phyloP scores from a whole-genome alignment of 306 rosid species.

The Neltuma alba region DNA sequence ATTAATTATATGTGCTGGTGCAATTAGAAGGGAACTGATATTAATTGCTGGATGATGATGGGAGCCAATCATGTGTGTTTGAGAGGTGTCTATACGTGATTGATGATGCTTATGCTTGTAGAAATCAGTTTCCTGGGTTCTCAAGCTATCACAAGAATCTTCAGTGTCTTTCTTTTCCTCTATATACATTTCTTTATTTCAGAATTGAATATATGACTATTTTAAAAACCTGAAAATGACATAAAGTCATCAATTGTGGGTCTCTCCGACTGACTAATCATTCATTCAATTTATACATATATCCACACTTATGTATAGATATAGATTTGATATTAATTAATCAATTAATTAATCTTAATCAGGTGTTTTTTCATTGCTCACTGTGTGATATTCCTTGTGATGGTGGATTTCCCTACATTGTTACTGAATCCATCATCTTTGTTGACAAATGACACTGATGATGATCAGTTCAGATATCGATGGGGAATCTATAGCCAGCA shows the following conservation, averaged over 20 bases:
- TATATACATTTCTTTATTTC: slow-evolving; percentile 3
- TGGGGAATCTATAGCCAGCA: slow-evolving; percentile 4
- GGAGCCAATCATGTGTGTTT: slow-evolving; percentile 49
- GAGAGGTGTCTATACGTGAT: slow-evolving; percentile 44
- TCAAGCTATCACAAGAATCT: slow-evolving; percentile 82
- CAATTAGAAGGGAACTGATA: background rate
- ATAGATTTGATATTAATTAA: background rate
- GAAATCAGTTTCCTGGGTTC: slow-evolving; percentile 85
- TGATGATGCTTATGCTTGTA: slow-evolving; percentile 79
- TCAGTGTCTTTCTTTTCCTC: slow-evolving; percentile 9
- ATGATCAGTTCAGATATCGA: background rate
- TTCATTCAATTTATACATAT: slow-evolving; percentile 32
- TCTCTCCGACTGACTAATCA: slow-evolving; percentile 35
- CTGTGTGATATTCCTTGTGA: slow-evolving; percentile 42
- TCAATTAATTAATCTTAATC: slow-evolving; percentile 33
- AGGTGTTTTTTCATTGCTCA: slow-evolving; percentile 20
- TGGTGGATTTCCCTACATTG: slow-evolving; percentile 36
- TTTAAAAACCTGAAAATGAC: slow-evolving; percentile 61
- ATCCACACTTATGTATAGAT: background rate
- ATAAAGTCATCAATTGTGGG: slow-evolving; percentile 55
- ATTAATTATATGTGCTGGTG: too few species aligned
- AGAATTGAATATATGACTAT: slow-evolving; percentile 5
- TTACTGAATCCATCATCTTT: slow-evolving; percentile 40
- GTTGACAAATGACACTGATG: slow-evolving; percentile 44
- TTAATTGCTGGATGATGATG: slow-evolving; percentile 12